Evolutionary conservation across 345 rosid genomes (phyloP).

Genomic region (Brassica carinata): DNA sequence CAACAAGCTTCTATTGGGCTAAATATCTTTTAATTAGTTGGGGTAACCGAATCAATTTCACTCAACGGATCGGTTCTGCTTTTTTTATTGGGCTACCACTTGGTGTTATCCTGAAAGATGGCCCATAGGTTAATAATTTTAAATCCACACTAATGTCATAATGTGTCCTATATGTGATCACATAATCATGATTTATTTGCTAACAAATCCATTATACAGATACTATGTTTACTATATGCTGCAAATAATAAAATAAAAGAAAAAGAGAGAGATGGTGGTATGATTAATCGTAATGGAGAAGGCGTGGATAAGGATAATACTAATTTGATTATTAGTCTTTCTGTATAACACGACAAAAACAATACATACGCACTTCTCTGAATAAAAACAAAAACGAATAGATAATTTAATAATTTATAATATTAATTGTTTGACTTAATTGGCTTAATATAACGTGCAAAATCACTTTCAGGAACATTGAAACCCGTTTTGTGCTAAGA

Average conservation of each 20-base stretch:
- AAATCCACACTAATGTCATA: too few species aligned
- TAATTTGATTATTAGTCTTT: neutral
- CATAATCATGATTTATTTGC: neutral
- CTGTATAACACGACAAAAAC: neutral
- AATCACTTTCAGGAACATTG: neutral
- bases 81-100: neutral
- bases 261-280: slow-evolving; percentile 21
- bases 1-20: neutral
- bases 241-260: neutral
- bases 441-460: neutral
- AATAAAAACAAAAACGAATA: neutral
- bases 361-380: neutral
- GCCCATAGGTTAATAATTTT: neutral
- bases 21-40: neutral
- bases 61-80: neutral
- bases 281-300: slow-evolving; percentile 14
- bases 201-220: neutral
- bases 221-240: neutral
- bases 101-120: neutral
- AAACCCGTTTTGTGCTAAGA: slow-evolving; percentile 15
- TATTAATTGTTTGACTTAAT: neutral
- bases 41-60: neutral
- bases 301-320: slow-evolving; percentile 24
- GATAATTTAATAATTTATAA: neutral
- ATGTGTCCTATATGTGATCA: too few species aligned